Evolutionary conservation across 345 rosid species (phyloP).

Genomic region (Draba incana): DNA sequence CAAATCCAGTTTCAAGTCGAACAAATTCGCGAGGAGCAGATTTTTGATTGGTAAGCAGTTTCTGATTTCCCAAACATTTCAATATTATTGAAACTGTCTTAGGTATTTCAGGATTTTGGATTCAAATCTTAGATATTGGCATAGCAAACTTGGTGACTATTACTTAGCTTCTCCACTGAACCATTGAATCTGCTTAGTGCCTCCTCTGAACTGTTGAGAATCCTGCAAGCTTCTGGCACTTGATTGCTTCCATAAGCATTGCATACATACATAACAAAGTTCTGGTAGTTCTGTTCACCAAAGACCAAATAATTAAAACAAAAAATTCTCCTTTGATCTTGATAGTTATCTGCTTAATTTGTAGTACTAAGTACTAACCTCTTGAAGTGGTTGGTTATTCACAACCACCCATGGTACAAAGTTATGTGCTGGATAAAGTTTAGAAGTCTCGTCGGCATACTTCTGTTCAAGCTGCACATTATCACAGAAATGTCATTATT

Average conservation of each 20-base stretch:
- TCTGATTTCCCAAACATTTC: slow-evolving; percentile 21
- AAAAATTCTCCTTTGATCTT: background rate
- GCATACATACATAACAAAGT: slow-evolving; percentile 58
- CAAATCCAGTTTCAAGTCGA: slow-evolving; percentile 12
- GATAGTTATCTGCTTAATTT: slow-evolving; percentile 1
- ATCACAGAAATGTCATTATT: background rate
- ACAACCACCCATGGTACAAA: slow-evolving; percentile 77
- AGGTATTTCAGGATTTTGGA: background rate
- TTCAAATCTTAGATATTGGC: slow-evolving; percentile 10
- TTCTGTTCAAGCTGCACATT: slow-evolving; percentile 53
- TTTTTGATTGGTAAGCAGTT: background rate
- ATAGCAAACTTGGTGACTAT: slow-evolving; percentile 38
- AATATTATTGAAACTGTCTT: background rate
- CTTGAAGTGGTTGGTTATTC: slow-evolving; percentile 57
- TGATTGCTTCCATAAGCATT: slow-evolving; percentile 53
- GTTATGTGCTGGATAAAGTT: slow-evolving; percentile 59
- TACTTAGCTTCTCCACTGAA: slow-evolving; percentile 35
- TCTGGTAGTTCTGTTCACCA: slow-evolving; percentile 54
- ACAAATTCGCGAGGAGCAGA: slow-evolving; percentile 7
- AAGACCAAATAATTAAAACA: background rate
- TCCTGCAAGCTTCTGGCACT: slow-evolving; percentile 57
- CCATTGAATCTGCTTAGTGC: slow-evolving; percentile 28
- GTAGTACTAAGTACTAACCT: slow-evolving; percentile 44
- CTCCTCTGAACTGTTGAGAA: slow-evolving; percentile 26
- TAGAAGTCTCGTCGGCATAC: slow-evolving; percentile 56